Conservation (phyloP, 2,329 filamentous ascomycete genomes). For the Microdochium nivale region DNA sequence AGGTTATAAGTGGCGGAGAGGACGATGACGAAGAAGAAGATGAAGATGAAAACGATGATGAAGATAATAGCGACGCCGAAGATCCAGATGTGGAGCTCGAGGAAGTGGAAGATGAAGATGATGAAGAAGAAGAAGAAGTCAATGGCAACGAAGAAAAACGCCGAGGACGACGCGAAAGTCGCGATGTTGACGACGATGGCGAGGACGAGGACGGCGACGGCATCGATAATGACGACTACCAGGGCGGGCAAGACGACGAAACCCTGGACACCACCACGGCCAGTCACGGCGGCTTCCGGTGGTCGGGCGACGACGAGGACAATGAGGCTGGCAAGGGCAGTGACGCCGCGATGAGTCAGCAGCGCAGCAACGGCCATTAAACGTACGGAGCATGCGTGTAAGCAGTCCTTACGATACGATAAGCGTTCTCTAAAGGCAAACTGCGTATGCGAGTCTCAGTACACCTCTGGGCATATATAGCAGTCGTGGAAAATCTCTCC, state of each 20-base stretch:
- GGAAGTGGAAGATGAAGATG: constrained; percentile 2
- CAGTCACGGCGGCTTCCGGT: not conserved
- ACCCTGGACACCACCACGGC: constrained; percentile 10
- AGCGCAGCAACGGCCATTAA: not conserved
- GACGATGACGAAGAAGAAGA: constrained; percentile 12
- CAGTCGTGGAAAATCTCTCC: not conserved
- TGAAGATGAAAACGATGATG: constrained; percentile 12
- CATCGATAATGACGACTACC: constrained; percentile 8
- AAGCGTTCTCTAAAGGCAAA: too few relatives aligned
- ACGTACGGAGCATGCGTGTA: too few relatives aligned
- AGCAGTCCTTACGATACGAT: too few relatives aligned
- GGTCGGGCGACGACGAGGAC: constrained; percentile 7
- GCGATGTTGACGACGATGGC: constrained; percentile 3
- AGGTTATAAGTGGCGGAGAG: constrained; percentile 11
- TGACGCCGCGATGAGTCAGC: not conserved
- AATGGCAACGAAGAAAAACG: constrained; percentile 3
- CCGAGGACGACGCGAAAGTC: constrained; percentile 1
- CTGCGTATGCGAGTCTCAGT: too few relatives aligned
- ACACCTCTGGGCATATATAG: too few relatives aligned
- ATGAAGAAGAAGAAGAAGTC: constrained; percentile 1
- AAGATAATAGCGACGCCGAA: constrained; percentile 16
- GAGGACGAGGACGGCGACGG: constrained; percentile 11
- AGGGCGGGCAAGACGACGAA: constrained; percentile 7
- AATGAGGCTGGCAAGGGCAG: not conserved
- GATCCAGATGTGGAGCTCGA: constrained; percentile 5